These are phyloP conservation scores for Fraxinus paxiana DNA, from an alignment of 305 asterid genomes.

Conservation along the genomic window DNA sequence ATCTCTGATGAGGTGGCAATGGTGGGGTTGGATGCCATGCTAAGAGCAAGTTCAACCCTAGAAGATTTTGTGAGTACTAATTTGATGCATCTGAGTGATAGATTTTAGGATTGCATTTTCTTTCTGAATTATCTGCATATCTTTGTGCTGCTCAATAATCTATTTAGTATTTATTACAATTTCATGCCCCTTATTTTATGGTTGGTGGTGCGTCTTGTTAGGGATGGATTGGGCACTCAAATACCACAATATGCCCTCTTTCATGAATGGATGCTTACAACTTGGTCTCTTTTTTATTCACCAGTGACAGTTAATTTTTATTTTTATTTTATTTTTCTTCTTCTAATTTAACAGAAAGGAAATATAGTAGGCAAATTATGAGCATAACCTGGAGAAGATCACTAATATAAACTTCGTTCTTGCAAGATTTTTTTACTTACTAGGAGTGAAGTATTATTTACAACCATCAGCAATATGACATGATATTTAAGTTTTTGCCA, in stretches of 20 bases:
- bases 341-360: not conserved
- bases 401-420: not conserved
- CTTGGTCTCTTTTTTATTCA: not conserved
- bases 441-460: not conserved
- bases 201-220: not conserved
- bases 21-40: conserved; percentile 71
- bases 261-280: conserved; percentile 5
- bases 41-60: conserved; percentile 77
- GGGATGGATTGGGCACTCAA: not conserved
- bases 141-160: not conserved
- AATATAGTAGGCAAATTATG: not conserved
- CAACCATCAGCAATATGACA: not conserved
- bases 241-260: not conserved
- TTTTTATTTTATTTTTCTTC: no score
- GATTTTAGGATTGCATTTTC: not conserved
- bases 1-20: conserved; percentile 38
- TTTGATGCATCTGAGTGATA: conserved; percentile 12
- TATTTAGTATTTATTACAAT: not conserved
- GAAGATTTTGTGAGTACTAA: conserved; percentile 84
- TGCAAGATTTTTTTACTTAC: not conserved
- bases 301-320: not conserved
- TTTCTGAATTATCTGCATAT: not conserved
- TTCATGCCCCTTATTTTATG: not conserved
- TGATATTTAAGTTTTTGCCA: not conserved
- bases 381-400: not conserved